Evolutionary conservation across 495 filamentous ascomycete genomes (phyloP).

Genomic region (Talaromyces stipitatus): DNA sequence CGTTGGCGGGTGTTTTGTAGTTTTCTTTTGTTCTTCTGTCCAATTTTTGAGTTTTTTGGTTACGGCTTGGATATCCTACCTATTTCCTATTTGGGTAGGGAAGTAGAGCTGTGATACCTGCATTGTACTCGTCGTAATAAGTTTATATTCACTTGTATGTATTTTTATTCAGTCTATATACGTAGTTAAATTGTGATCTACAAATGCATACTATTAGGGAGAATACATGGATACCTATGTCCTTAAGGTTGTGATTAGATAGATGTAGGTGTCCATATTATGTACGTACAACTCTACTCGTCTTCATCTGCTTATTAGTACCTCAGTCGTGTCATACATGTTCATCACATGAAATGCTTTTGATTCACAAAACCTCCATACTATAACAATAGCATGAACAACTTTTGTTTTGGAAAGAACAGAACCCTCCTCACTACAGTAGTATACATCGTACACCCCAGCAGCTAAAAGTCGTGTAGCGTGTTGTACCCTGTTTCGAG

Average conservation of each 20-base stretch:
- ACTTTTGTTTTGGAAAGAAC: slow-evolving; percentile 5
- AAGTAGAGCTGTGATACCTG: not conserved
- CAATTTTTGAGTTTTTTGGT: not conserved
- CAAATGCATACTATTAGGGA: too few relatives aligned
- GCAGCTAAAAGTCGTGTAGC: slow-evolving; percentile 45
- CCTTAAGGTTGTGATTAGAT: too few relatives aligned
- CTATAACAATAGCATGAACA: not conserved
- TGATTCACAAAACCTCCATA: not conserved
- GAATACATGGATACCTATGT: too few relatives aligned
- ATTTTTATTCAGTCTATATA: not conserved
- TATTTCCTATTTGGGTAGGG: not conserved
- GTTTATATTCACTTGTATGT: not conserved
- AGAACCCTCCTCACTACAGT: not conserved
- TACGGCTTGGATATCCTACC: not conserved
- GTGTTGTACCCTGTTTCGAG: slow-evolving; percentile 68
- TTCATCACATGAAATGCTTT: not conserved
- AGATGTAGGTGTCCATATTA: too few relatives aligned
- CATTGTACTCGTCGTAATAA: not conserved
- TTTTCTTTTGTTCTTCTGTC: not conserved
- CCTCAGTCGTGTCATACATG: not conserved
- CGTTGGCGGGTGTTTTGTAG: not conserved
- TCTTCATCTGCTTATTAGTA: too few relatives aligned
- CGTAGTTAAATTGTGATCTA: too few relatives aligned
- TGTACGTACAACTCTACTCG: too few relatives aligned
- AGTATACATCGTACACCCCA: not conserved